Evolutionary conservation across 2,329 filamentous ascomycete genomes (phyloP).

Genomic region (Rutstroemia sydowiana): DNA sequence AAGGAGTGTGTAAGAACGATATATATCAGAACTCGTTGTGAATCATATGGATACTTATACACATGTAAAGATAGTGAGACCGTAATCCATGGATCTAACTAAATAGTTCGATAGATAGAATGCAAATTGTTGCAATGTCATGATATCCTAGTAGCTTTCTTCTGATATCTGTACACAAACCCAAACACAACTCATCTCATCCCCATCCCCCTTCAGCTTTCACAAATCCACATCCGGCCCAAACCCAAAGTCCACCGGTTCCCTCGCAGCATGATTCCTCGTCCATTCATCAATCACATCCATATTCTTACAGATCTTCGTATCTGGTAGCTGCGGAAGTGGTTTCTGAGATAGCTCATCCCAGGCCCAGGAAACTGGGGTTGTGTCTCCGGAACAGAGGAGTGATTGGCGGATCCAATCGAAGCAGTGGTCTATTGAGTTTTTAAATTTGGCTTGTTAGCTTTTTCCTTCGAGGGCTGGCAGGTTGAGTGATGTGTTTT

Average conservation of each 20-base stretch:
- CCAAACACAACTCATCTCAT: too few species aligned
- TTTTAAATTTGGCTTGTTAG: not conserved
- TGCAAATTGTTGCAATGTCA: too few species aligned
- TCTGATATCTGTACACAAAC: too few species aligned
- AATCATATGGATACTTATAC: too few species aligned
- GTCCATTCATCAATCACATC: slow-evolving; percentile 1
- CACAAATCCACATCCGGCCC: not conserved
- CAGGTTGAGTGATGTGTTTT: not conserved
- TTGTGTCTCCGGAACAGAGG: slow-evolving; percentile 2
- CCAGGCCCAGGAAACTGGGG: not conserved
- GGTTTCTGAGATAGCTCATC: not conserved
- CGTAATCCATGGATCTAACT: too few species aligned
- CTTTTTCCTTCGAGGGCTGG: not conserved
- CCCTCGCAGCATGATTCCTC: not conserved
- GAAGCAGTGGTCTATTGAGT: slow-evolving; percentile 3
- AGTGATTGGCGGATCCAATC: slow-evolving; percentile 5
- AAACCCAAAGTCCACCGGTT: not conserved
- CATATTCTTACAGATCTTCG: not conserved
- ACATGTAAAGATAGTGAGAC: too few species aligned
- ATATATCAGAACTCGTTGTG: too few species aligned
- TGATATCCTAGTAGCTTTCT: too few species aligned
- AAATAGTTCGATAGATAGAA: too few species aligned
- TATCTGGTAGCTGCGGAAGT: not conserved
- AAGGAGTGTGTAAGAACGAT: too few species aligned
- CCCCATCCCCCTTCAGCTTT: too few species aligned